phyloP scores from a whole-genome alignment of 129 eudicot species.

The Smallanthus sonchifolius region DNA sequence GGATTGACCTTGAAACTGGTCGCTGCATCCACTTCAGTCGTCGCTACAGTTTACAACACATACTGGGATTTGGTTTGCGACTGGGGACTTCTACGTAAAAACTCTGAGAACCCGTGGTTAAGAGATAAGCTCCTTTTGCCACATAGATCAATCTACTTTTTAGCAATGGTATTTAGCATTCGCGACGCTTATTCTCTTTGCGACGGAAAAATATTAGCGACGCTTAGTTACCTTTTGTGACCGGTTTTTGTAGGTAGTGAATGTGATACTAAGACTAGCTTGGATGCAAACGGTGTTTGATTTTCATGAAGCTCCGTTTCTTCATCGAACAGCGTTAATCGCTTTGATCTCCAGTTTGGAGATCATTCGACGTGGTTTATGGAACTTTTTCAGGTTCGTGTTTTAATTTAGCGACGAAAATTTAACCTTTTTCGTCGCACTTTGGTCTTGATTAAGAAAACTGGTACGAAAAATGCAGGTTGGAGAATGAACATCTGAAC shows the following conservation, averaged over 20 bases:
- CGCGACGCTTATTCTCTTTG: neutral
- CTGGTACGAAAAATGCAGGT: neutral
- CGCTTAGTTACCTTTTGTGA: neutral
- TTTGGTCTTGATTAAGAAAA: neutral
- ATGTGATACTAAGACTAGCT: constrained; percentile 55
- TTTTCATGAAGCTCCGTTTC: constrained; percentile 44
- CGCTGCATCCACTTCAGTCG: constrained; percentile 39
- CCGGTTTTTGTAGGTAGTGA: constrained; percentile 36
- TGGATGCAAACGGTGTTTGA: constrained; percentile 63
- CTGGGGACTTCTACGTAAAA: constrained; percentile 56
- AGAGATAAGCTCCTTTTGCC: constrained; percentile 6
- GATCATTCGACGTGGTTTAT: constrained; percentile 66
- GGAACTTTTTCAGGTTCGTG: constrained; percentile 67
- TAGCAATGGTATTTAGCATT: constrained; percentile 37
- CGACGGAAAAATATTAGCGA: neutral
- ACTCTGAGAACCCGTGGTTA: constrained; percentile 1
- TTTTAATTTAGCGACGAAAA: neutral
- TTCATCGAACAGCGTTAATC: constrained; percentile 43
- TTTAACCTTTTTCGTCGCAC: neutral
- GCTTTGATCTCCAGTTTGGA: constrained; percentile 54
- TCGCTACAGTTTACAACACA: constrained; percentile 46
- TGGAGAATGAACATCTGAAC: constrained; percentile 56
- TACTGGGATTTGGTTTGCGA: constrained; percentile 75
- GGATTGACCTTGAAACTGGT: constrained; percentile 35
- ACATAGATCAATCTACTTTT: constrained; percentile 35